These are phyloP conservation scores for Sistotremastrum niveocremeum DNA, from an alignment of 768 basidiomycete species.

Conservation along the genomic window DNA sequence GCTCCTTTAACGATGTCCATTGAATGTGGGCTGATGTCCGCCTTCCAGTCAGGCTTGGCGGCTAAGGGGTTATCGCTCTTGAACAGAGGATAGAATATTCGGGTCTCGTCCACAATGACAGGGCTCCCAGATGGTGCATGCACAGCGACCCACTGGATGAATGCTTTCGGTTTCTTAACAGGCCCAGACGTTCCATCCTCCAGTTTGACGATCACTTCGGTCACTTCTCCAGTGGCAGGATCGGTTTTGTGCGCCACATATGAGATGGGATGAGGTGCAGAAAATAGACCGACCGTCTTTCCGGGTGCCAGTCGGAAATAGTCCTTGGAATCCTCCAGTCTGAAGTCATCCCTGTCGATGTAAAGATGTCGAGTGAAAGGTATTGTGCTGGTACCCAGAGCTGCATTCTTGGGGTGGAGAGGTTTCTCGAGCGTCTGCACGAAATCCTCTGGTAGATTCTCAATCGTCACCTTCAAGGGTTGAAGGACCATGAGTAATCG, in stretches of 20 bases:
- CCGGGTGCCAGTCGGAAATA: slow-evolving; percentile 97
- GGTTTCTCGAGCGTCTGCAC: slow-evolving; percentile 76
- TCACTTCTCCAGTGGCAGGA: slow-evolving; percentile 53
- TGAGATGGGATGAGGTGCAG: slow-evolving; percentile 83
- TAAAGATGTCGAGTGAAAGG: slow-evolving; percentile 84
- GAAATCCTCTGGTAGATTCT: slow-evolving; percentile 83
- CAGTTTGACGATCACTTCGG: slow-evolving; percentile 64
- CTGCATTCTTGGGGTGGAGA: slow-evolving; percentile 85
- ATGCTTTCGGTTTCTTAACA: slow-evolving; percentile 76
- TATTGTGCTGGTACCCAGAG: slow-evolving; percentile 66
- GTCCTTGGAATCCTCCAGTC: slow-evolving; percentile 79
- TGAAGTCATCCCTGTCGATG: slow-evolving; percentile 90
- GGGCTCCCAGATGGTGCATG: slow-evolving; percentile 68
- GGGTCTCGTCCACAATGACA: slow-evolving; percentile 75
- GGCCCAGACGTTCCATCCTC: slow-evolving; percentile 46
- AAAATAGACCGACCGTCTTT: slow-evolving; percentile 93
- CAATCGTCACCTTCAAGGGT: slow-evolving; percentile 83
- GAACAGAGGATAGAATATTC: slow-evolving; percentile 89
- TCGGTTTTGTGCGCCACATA: slow-evolving; percentile 83
- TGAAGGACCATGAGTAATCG: slow-evolving; percentile 83
- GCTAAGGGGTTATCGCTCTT: slow-evolving; percentile 79
- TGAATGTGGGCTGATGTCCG: slow-evolving; percentile 73
- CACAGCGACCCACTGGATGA: slow-evolving; percentile 94
- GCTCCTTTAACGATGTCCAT: slow-evolving; percentile 70
- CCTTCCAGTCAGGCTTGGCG: slow-evolving; percentile 57